These are phyloP conservation scores for Kodamaea nitidulidarum DNA, from an alignment of 805 yeast genomes.

Conservation along the genomic window DNA sequence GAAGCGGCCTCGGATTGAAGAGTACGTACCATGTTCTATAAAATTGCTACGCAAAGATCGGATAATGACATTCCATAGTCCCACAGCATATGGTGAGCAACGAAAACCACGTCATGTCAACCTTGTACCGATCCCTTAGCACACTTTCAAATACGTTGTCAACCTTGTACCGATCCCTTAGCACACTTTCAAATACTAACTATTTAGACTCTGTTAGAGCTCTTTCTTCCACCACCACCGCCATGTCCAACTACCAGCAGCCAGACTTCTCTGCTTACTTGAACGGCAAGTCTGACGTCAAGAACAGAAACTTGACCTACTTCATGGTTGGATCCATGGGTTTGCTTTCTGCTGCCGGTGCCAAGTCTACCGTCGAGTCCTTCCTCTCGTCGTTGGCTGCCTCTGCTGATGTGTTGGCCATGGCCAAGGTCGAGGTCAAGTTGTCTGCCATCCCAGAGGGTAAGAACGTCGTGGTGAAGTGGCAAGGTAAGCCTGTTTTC, in stretches of 20 bases:
- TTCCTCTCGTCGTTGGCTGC: slow-evolving; percentile 94
- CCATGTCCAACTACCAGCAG: slow-evolving; percentile 78
- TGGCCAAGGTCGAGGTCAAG: slow-evolving; percentile 99
- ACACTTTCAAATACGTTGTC: neutral
- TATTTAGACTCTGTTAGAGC: slow-evolving; percentile 40
- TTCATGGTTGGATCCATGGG: slow-evolving; percentile 98
- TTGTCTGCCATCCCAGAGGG: slow-evolving; percentile 93
- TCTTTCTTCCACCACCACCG: slow-evolving; percentile 46
- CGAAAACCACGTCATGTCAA: no score
- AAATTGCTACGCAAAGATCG: no score
- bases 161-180: no score
- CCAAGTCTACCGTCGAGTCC: slow-evolving; percentile 91
- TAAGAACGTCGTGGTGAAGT: slow-evolving; percentile 95
- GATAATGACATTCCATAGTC: no score
- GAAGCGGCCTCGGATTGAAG: slow-evolving; percentile 38
- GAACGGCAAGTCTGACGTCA: slow-evolving; percentile 66
- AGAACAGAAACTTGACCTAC: slow-evolving; percentile 80
- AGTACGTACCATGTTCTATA: slow-evolving; percentile 22
- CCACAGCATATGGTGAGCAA: neutral
- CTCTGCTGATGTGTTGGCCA: slow-evolving; percentile 96
- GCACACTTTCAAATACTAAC: no score
- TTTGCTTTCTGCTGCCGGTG: slow-evolving; percentile 85
- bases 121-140: no score
- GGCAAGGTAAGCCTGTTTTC: slow-evolving; percentile 99
- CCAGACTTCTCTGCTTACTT: slow-evolving; percentile 86